Evolutionary conservation across 257 asterid genomes (phyloP).

Genomic region (Solanum virginianum): DNA sequence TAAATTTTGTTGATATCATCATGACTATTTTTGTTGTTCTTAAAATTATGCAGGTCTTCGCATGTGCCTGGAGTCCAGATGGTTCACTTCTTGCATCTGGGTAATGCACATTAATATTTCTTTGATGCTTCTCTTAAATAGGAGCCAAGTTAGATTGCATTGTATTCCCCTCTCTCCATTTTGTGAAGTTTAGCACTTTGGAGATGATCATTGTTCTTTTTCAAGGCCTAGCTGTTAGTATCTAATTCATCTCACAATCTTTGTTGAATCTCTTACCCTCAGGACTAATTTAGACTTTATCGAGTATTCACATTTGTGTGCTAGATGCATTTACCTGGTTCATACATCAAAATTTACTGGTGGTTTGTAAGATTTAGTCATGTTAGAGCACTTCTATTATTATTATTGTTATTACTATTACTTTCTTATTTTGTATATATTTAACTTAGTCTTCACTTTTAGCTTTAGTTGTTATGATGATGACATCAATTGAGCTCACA

Average conservation of each 20-base stretch:
- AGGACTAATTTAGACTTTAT: not conserved
- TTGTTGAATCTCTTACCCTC: not conserved
- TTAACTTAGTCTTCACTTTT: not conserved
- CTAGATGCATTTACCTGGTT: not conserved
- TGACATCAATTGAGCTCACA: not conserved
- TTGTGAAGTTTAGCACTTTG: not conserved
- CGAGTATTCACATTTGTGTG: not conserved
- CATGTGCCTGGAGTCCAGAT: constrained; percentile 95
- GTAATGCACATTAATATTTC: constrained; percentile 27
- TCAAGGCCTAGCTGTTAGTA: not conserved
- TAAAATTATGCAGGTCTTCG: constrained; percentile 64
- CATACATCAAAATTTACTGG: not conserved
- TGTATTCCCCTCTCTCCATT: not conserved
- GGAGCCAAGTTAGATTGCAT: not conserved
- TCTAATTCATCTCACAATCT: not conserved
- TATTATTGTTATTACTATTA: not conserved
- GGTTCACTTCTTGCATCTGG: constrained; percentile 99
- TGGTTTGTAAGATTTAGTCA: not conserved
- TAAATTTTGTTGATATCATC: not conserved
- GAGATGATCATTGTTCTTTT: not conserved
- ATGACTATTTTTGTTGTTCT: not conserved
- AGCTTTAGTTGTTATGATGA: not conserved
- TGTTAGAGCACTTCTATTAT: not conserved
- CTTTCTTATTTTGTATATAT: not conserved
- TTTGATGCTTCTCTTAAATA: not conserved